These are phyloP conservation scores for Yamadazyma diospyri DNA, from an alignment of 1,139 yeast genomes.

Conservation along the genomic window DNA sequence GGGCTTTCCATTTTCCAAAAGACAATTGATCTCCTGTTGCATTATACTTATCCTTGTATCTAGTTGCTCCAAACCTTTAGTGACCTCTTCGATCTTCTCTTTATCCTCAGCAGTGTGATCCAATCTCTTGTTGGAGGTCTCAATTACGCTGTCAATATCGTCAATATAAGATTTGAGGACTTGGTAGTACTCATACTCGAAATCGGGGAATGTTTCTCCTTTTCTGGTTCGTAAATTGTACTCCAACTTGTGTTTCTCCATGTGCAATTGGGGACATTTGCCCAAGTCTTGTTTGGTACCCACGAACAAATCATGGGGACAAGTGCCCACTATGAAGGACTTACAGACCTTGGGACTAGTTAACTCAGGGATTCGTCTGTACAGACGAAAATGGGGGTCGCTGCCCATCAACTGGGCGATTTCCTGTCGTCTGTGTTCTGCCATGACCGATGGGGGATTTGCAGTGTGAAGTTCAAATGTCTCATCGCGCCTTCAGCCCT, in stretches of 20 bases:
- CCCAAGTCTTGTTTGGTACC: conserved; percentile 87
- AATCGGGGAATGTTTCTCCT: conserved; percentile 62
- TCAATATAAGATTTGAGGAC: conserved; percentile 53
- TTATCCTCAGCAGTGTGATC: conserved; percentile 80
- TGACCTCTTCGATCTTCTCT: conserved; percentile 57
- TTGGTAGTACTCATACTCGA: conserved; percentile 63
- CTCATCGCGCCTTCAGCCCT: conserved; percentile 3
- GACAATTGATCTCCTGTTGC: conserved; percentile 63
- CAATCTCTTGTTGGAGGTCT: conserved; percentile 60
- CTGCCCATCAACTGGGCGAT: conserved; percentile 81
- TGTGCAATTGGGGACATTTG: conserved; percentile 71
- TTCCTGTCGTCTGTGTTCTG: conserved; percentile 72
- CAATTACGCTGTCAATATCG: conserved; percentile 68
- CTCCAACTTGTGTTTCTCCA: conserved; percentile 71
- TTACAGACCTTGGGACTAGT: conserved; percentile 73
- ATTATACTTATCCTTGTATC: conserved; percentile 67
- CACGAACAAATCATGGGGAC: conserved; percentile 81
- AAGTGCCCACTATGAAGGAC: conserved; percentile 77
- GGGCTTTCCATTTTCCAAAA: conserved; percentile 50
- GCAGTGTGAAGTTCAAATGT: not conserved
- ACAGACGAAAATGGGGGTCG: conserved; percentile 1
- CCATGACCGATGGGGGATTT: conserved; percentile 36
- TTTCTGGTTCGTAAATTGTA: conserved; percentile 56
- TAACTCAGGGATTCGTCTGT: conserved; percentile 38
- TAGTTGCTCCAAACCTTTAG: conserved; percentile 62